Evolutionary conservation across 805 yeast genomes (phyloP), one percentile per base, ranked within the genome.

Genomic region (Candida succiphila): DNA sequence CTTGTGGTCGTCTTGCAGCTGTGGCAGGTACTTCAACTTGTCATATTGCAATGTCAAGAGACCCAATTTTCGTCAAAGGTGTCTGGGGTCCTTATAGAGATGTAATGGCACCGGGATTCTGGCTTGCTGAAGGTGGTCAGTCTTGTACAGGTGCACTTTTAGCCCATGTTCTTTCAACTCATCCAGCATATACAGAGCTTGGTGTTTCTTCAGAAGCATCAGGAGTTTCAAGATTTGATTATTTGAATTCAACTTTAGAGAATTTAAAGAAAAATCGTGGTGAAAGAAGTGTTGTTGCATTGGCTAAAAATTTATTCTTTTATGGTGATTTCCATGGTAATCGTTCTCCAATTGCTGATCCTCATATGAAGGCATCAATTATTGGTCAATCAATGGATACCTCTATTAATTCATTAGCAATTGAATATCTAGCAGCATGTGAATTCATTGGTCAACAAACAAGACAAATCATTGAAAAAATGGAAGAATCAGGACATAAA

Each of bases 121-220:
- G 97, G 97, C 67, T 88, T 42, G 95, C 97, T 12, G 98, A 92
- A 60, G 98, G 98, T 52, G 98, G 98, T n/a, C 98, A 92, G 58
- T 80, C 94, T 13, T 83, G 95, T 53, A 92, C 98, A 2, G 98
- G 98, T 45, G 96, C 94, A 21, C 69, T 92, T 26, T 67, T 92
- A 42, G 89, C 92, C 2, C 94, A 85, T 56, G 89, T 89, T 13
- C 58, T 92, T 40, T 68, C 84, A 10, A 79, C 84, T 8, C 97
- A 92, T 52, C 96, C 96, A 0, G 94, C 97, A 0, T 76, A 77
- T 45, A 63, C 74, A 2, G 86, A 84, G 49, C 67, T 89, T 34
- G 70, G 75, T 12, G 70, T 67, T 38, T 59, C 73, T 24, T 76
- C 95, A 0, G 83, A 75, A 42, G 73, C 77, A 16, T 72, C 85